These are phyloP conservation scores for Ballota nigra DNA, from an alignment of 257 asterid species.

Conservation along the genomic window DNA sequence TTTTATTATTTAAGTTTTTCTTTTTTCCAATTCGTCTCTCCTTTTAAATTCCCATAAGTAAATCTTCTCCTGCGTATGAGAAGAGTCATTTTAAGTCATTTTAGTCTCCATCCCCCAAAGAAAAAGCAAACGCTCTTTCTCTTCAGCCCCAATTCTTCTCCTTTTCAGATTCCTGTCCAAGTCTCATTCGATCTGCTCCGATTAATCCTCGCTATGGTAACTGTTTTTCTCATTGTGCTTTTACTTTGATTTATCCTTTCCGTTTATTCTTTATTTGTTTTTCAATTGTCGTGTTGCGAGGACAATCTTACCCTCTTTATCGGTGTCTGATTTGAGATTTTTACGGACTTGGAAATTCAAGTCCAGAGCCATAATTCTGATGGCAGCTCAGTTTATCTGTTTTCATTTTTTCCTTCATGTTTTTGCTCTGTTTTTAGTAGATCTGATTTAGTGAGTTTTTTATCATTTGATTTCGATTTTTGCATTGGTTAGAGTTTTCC, in stretches of 20 bases:
- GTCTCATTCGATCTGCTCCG: conserved; percentile 32
- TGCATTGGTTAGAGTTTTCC: background rate
- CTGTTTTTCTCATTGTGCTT: background rate
- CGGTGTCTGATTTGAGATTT: conserved; percentile 7
- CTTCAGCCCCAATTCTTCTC: conserved; percentile 31
- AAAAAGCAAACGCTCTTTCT: background rate
- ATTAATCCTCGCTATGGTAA: conserved; percentile 39
- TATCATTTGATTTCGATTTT: background rate
- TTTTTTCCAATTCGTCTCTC: too few species aligned
- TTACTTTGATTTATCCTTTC: background rate
- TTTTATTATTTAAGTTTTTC: too few species aligned
- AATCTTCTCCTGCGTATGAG: too few species aligned
- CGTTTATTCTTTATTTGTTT: background rate
- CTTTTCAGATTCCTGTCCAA: background rate
- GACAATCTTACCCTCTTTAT: conserved; percentile 6
- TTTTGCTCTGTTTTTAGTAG: conserved; percentile 2
- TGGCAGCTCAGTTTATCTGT: conserved; percentile 18
- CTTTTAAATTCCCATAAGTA: too few species aligned
- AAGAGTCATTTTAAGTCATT: too few species aligned
- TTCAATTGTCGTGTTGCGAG: background rate
- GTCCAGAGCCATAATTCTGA: background rate
- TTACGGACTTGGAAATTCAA: background rate
- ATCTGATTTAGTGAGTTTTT: conserved; percentile 19
- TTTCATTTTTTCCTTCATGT: background rate
- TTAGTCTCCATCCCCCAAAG: too few species aligned